Conservation (phyloP, 2,329 filamentous ascomycete genomes). For the Nigrospora osmanthi region DNA sequence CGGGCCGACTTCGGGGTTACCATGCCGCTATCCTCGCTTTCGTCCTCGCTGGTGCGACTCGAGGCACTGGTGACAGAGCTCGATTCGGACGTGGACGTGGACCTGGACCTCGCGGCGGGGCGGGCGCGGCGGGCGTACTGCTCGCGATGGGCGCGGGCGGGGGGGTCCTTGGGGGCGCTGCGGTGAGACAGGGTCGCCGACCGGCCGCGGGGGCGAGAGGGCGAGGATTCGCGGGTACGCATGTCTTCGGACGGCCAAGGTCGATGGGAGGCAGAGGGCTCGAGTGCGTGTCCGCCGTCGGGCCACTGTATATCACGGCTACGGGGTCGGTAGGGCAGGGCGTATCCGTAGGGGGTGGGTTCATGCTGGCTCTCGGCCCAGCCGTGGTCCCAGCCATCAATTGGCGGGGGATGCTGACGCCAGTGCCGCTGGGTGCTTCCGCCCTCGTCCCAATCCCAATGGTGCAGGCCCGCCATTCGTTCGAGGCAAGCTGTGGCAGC, state of each 20-base stretch:
- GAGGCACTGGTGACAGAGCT: conserved; percentile 12
- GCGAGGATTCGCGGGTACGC: conserved; percentile 19
- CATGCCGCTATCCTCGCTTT: not conserved
- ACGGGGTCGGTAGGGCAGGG: conserved; percentile 25
- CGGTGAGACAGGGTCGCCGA: conserved; percentile 13
- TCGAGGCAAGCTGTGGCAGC: conserved; percentile 15
- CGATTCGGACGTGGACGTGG: conserved; percentile 9
- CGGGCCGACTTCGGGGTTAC: conserved; percentile 24
- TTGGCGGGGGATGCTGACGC: conserved; percentile 15
- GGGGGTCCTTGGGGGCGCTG: conserved; percentile 12
- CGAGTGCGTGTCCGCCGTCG: conserved; percentile 14
- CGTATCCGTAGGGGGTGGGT: conserved; percentile 15
- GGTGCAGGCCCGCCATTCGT: conserved; percentile 22
- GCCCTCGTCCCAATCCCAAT: conserved; percentile 6
- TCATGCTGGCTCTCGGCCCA: conserved; percentile 13
- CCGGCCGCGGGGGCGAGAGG: conserved; percentile 15
- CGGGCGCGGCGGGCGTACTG: conserved; percentile 15
- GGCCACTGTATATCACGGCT: conserved; percentile 24
- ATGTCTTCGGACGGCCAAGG: conserved; percentile 17
- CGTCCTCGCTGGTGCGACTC: conserved; percentile 10
- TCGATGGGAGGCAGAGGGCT: conserved; percentile 15
- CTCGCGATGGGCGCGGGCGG: conserved; percentile 13
- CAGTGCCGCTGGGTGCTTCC: conserved; percentile 18
- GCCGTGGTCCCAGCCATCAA: too few relatives aligned
- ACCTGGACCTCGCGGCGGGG: conserved; percentile 11